Conservation (phyloP, 2,329 filamentous ascomycete species). For the Fusarium succisae region DNA sequence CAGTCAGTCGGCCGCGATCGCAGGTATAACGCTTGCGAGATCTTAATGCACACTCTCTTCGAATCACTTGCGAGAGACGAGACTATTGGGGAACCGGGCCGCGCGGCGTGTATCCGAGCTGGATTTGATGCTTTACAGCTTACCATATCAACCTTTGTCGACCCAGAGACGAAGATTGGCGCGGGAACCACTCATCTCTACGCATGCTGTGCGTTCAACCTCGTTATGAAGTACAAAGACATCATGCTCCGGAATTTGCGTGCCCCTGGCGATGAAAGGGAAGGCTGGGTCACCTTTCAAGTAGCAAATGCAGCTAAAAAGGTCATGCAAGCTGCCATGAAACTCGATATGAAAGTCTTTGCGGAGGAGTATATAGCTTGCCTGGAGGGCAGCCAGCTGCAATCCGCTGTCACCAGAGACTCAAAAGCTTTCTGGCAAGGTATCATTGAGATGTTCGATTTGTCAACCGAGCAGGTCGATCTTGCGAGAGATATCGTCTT, state of each 20-base stretch:
- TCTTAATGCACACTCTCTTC: slow-evolving; percentile 80
- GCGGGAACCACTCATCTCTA: slow-evolving; percentile 66
- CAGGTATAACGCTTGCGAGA: slow-evolving; percentile 80
- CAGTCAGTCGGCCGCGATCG: slow-evolving; percentile 79
- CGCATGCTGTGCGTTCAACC: slow-evolving; percentile 71
- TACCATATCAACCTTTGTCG: slow-evolving; percentile 66
- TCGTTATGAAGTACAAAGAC: slow-evolving; percentile 69
- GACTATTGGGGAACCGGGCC: slow-evolving; percentile 64
- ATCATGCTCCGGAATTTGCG: slow-evolving; percentile 61
- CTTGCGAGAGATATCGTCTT: slow-evolving; percentile 79
- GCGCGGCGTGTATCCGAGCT: slow-evolving; percentile 69
- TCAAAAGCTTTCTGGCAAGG: slow-evolving; percentile 60
- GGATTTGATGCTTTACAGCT: slow-evolving; percentile 69
- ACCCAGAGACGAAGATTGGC: slow-evolving; percentile 55
- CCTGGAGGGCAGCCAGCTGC: slow-evolving; percentile 66
- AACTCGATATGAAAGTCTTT: slow-evolving; percentile 55
- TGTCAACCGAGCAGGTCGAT: slow-evolving; percentile 74
- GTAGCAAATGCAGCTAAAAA: slow-evolving; percentile 56
- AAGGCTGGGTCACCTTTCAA: slow-evolving; percentile 53
- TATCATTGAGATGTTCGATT: slow-evolving; percentile 76
- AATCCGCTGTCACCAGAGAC: slow-evolving; percentile 73
- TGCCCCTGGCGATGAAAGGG: slow-evolving; percentile 37
- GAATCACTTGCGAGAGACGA: slow-evolving; percentile 67
- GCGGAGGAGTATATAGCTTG: slow-evolving; percentile 65
- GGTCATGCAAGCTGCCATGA: slow-evolving; percentile 64